Evolutionary conservation across 75 land plant species (phyloP), one percentile per base, ranked within the genome.

Genomic region (Chamaecyparis obtusa): DNA sequence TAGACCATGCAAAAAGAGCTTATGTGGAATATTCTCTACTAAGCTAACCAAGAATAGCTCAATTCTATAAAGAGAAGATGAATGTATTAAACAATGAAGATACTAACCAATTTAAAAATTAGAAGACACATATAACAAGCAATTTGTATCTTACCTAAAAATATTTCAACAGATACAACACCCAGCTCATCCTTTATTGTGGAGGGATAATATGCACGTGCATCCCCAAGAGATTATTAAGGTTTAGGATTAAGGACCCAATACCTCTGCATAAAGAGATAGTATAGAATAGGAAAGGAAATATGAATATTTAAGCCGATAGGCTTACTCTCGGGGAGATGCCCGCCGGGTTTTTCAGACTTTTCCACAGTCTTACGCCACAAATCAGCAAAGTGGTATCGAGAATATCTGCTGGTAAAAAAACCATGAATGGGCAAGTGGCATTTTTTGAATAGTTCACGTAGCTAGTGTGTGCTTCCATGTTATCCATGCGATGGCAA

Each of bases 151-250:
- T 48, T 89, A 96, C 99, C 99, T 51, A 97, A 93, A 37, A 94
- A 71, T 86, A 99, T 98, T 85, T 93, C 94, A 80, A 99, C 99
- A 84, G 99, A 95, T 17, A 98, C 97, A 56, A 98, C 99, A 77
- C 99, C 99, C 43, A 98, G 91, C 89, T 97, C 99, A 93, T 98
- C 95, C 89, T 96, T 95, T 43, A 99, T 96, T 85, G 99, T 98
- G 16, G 99, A 95, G 43, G 96, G 93, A 80, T 92, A 91, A 88
- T 98, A 97, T 21, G 99, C 99, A 46, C 99, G 90, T 69, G 99
- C 96, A 95, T 98, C 99, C 82, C 99, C 99, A 87, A 98, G 97
- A 36, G 99, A 98, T 13, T 96, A 92, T 99, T 94, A 74, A 83
- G 11, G 16, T 21, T n/a, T 39, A 83, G 30, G 19, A 87, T 51